phyloP scores from a whole-genome alignment of 176 grass and related monocot genomes.

The Eragrostis nindensis region DNA sequence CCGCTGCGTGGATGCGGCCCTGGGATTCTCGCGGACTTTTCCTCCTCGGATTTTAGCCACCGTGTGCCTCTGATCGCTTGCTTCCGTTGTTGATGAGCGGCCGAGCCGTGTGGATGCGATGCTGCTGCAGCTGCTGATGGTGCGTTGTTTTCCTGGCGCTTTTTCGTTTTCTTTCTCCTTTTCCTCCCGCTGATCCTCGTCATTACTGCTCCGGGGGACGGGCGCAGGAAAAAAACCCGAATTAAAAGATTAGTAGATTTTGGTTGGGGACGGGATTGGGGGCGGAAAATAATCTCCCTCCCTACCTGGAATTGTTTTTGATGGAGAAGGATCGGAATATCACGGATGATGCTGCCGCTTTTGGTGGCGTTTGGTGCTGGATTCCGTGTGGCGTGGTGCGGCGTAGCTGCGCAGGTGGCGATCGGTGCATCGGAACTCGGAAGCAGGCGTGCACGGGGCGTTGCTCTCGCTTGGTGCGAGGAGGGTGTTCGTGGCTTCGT shows the following conservation, averaged over 20 bases:
- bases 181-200: conserved; percentile 36
- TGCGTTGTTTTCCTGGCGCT: conserved; percentile 56
- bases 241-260: conserved; percentile 47
- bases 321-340: conserved; percentile 42
- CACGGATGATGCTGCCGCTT: not conserved
- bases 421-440: conserved; percentile 23
- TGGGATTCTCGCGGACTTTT: conserved; percentile 33
- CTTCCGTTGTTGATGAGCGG: conserved; percentile 16
- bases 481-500: conserved; percentile 32
- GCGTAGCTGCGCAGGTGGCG: not conserved
- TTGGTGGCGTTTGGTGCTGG: conserved; percentile 13
- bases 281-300: conserved; percentile 22
- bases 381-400: conserved; percentile 24
- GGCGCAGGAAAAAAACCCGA: not conserved
- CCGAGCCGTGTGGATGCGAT: conserved; percentile 12
- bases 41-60: conserved; percentile 36
- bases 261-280: conserved; percentile 34
- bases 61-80: not conserved
- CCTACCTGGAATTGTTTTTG: conserved; percentile 21
- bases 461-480: not conserved
- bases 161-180: conserved; percentile 66
- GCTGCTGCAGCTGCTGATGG: conserved; percentile 26
- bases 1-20: not conserved
- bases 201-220: conserved; percentile 42
- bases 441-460: not conserved